Base-by-base conservation (phyloP, 129 eudicot genomes). In the Helianthus tuberosus region DNA sequence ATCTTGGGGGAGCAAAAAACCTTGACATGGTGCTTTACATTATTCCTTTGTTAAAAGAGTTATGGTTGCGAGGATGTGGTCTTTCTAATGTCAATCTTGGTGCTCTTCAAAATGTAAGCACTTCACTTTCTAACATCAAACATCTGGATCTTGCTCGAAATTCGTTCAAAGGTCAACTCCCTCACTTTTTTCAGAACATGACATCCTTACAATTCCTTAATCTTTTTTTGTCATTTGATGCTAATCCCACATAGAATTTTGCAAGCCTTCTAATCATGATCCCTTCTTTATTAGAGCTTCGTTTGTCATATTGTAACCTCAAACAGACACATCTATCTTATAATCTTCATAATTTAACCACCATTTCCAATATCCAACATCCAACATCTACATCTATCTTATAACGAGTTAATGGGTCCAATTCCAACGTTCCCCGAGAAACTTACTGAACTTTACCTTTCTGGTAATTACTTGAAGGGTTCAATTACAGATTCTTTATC, bases 11-110 rank as follows among this genome's bases (percentile, higher is more conserved):
- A 10, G 64, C 38, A 23, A 57, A 57, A 23, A 25, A 57, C 64
- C 14, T 57, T 57, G 14, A 57, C 64, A 23, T 57, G 64, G n/a
- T 57, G 14, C 6, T 57, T 57, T 57, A 57, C 64, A 57, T 57
- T 6, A 3, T 23, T 10, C 64, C 64, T 2, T 57, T 29, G 5
- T 57, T 57, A 9, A 20, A 57, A 57, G 14, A 57, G 6, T 23
- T 57, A 20, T 3, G 63, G 1, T 57, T 57, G 35, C 9, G 0
- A 20, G 9, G 5, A 0, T 57, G 63, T 57, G 14, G 4, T 8
- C 35, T 57, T 20, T 2, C 5, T 12, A 23, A 20, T 57, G 36
- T 0, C 10, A 11, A 57, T 20, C 36, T 57, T 20, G 14, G 35
- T 20, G 1, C 6, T 3, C 5, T 57, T 57, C 63, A 11, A 16